Conservation (phyloP, 2,329 filamentous ascomycete genomes). For the Verticillium tricorpus region DNA sequence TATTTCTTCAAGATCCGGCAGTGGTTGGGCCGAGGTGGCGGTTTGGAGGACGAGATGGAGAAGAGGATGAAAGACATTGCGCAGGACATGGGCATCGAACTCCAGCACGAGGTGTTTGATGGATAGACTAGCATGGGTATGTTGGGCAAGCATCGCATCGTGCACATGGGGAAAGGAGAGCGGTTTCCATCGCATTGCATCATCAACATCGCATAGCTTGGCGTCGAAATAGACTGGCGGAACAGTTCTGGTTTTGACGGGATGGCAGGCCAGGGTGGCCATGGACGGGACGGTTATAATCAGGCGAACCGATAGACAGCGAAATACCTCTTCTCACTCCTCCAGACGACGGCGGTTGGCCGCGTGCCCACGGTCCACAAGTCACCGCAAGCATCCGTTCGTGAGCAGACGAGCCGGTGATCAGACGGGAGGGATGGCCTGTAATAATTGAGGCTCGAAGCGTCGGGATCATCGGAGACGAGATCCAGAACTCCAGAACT, state of each 20-base stretch:
- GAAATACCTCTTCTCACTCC: not conserved
- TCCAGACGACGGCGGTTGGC: not conserved
- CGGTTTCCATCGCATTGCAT: not conserved
- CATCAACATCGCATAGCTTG: not conserved
- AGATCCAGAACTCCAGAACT: not conserved
- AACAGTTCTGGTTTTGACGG: not conserved
- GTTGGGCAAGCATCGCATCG: not conserved
- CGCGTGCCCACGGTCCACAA: not conserved
- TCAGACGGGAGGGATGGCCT: not conserved
- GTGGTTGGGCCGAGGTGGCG: slow-evolving; percentile 68
- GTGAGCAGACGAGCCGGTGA: not conserved
- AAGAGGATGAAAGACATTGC: slow-evolving; percentile 81
- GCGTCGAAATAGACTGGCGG: not conserved
- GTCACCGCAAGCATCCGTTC: not conserved
- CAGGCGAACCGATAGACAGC: not conserved
- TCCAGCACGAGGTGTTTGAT: slow-evolving; percentile 85
- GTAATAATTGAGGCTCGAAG: not conserved
- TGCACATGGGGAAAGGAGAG: not conserved
- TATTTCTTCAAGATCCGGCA: slow-evolving; percentile 77
- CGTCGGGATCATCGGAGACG: not conserved
- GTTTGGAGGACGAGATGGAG: slow-evolving; percentile 95
- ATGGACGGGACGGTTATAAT: not conserved
- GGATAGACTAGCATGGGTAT: slow-evolving; percentile 44
- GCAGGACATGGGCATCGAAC: slow-evolving; percentile 84
- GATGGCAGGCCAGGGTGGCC: not conserved